A percentile compares a stretch with the other conserved stretches of the same genome.
Evolutionary conservation across 2,329 filamentous ascomycete genomes (phyloP).

Genomic region (Alternaria ventricosa): DNA sequence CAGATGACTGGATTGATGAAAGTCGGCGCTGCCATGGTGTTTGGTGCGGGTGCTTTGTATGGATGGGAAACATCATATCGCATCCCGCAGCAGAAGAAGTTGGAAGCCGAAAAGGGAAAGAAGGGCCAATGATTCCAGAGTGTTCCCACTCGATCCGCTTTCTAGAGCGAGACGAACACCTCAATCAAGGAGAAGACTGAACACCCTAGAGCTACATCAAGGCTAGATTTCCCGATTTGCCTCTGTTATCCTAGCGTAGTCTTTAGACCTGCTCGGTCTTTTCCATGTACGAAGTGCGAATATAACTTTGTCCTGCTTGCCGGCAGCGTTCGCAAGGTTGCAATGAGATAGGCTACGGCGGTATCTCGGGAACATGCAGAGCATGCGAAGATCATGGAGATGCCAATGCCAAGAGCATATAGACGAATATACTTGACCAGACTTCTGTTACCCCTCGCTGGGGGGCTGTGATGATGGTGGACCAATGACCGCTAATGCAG

Average conservation of each 20-base stretch:
- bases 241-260: not conserved
- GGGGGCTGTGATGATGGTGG: slow-evolving; percentile 5
- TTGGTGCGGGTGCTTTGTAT: slow-evolving; percentile 89
- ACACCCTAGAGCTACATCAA: not conserved
- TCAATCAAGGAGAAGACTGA: not conserved
- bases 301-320: not conserved
- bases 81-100: slow-evolving; percentile 50
- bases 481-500: slow-evolving; percentile 16
- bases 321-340: not conserved
- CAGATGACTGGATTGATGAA: slow-evolving; percentile 76
- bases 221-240: not conserved
- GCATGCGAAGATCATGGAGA: not conserved
- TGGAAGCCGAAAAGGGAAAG: slow-evolving; percentile 28
- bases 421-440: not conserved
- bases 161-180: not conserved
- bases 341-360: not conserved
- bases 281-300: not conserved
- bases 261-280: not conserved
- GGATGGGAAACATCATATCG: slow-evolving; percentile 70
- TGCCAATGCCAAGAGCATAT: slow-evolving; percentile 7
- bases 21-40: slow-evolving; percentile 82
- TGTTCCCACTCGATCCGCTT: not conserved
- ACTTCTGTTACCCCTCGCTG: slow-evolving; percentile 6
- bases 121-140: slow-evolving; percentile 31
- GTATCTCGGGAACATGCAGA: not conserved